These are phyloP conservation scores for Apophysomyces elegans DNA, from an alignment of 371 early-diverging fungal species.

Conservation along the genomic window DNA sequence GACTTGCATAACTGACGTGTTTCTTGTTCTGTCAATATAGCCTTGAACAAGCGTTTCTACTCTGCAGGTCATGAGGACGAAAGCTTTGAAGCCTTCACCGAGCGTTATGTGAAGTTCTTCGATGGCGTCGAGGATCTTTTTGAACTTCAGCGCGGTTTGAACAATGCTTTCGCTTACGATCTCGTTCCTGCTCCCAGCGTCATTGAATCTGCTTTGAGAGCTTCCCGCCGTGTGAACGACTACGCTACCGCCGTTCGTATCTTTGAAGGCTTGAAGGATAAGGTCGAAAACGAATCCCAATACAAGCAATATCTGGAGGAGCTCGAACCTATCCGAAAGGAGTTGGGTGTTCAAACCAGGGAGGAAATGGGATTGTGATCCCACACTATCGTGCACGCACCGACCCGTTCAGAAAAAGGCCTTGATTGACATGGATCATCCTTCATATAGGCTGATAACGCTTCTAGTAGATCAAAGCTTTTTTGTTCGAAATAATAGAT, in stretches of 20 bases:
- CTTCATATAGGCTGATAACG: background rate
- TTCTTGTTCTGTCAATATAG: slow-evolving; percentile 22
- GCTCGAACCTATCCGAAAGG: slow-evolving; percentile 82
- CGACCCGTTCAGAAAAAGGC: background rate
- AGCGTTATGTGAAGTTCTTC: slow-evolving; percentile 87
- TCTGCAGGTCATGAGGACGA: slow-evolving; percentile 78
- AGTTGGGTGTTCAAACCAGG: slow-evolving; percentile 87
- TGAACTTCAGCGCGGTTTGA: slow-evolving; percentile 96
- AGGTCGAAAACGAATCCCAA: slow-evolving; percentile 82
- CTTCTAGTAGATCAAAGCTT: slow-evolving; percentile 2
- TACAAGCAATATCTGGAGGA: slow-evolving; percentile 89
- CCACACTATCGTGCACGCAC: background rate
- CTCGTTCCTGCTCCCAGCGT: slow-evolving; percentile 90
- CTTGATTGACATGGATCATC: background rate
- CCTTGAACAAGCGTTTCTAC: slow-evolving; percentile 56
- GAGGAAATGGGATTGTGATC: slow-evolving; percentile 80
- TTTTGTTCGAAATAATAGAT: slow-evolving; percentile 9
- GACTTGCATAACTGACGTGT: slow-evolving; percentile 6
- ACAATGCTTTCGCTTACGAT: slow-evolving; percentile 96
- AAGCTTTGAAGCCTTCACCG: slow-evolving; percentile 81
- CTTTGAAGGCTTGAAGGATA: slow-evolving; percentile 92
- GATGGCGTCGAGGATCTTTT: slow-evolving; percentile 92
- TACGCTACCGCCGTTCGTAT: slow-evolving; percentile 92
- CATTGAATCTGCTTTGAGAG: slow-evolving; percentile 86
- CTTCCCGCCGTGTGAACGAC: slow-evolving; percentile 91